phyloP scores from a whole-genome alignment of 306 rosid genomes.

The Quercus engelmannii region DNA sequence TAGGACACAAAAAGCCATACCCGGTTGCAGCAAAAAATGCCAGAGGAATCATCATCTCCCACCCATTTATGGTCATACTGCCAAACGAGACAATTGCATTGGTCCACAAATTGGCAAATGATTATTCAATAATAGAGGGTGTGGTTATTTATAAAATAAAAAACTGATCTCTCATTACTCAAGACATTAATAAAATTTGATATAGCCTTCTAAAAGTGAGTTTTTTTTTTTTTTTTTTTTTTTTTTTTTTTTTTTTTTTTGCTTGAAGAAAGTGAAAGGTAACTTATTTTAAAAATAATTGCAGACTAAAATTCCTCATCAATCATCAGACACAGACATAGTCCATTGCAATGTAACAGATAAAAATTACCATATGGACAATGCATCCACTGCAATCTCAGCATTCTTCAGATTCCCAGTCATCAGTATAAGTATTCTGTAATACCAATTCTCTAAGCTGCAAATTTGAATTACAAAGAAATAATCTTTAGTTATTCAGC shows the following conservation, averaged over 20 bases:
- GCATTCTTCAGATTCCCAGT: conserved; percentile 72
- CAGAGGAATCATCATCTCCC: conserved; percentile 85
- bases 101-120: background rate
- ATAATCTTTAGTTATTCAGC: background rate
- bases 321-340: too few species aligned
- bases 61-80: conserved; percentile 74
- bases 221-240: too few species aligned
- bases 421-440: conserved; percentile 65
- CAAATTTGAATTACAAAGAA: background rate
- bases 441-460: conserved; percentile 92
- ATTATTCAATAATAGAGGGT: too few species aligned
- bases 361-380: conserved; percentile 63
- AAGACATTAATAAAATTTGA: background rate
- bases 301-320: too few species aligned
- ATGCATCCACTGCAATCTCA: conserved; percentile 72
- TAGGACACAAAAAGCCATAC: conserved; percentile 25
- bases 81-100: conserved; percentile 1
- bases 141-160: background rate
- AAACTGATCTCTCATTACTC: background rate
- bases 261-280: background rate
- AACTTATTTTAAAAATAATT: background rate
- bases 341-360: background rate
- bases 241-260: too few species aligned
- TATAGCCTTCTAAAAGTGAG: background rate
- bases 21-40: conserved; percentile 81